Base-by-base conservation (phyloP, 805 yeast genomes). In the Saccharomycopsis guyanensis region DNA sequence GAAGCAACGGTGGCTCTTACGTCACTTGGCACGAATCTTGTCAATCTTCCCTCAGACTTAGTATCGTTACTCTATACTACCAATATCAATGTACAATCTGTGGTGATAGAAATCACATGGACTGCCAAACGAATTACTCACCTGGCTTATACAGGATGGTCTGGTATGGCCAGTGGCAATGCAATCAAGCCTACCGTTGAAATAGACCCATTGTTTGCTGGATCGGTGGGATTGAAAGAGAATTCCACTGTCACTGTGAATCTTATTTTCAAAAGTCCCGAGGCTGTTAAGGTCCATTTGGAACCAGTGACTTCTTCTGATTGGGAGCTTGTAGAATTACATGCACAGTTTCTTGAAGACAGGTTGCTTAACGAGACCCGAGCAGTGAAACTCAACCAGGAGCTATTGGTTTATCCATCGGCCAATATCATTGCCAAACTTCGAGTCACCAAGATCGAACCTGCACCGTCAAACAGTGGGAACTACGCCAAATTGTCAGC, bases 311-410 rank as follows among this genome's bases (percentile, higher is more conserved):
- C 86, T 0, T 62, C 80, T 1, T 72, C 82, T 3, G 98, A 91
- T 59, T 91, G 97, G 97, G 97, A 89, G 54, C 66, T 86, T 23
- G 84, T 88, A 2, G 96, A 89, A 58, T 62, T 83, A 2, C 85
- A 91, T 61, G 91, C 95, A 2, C 78, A 73, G 24, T 75, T 71
- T 36, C 72, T 91, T 22, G 97, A 91, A 58, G 76, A 78, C 39
- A 75, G 76, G 52, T 71, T 89, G 55, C 65, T 91, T 31, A 76
- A 80, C 46, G 97, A 91, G 59, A 79, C 94, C 1, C 69, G 97
- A 49, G 82, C 89, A 42, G 83, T 88, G 1, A 67, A 78, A 0
- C 42, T 71, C 16, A 67, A 70, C 39, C 88, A 81, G 52, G 63
- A 67, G 1, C 64, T 89, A 42, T 73, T 83, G 4, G 82, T 89